phyloP scores from a whole-genome alignment of 352 stramenopile species.

The Globisporangium barbulae region DNA sequence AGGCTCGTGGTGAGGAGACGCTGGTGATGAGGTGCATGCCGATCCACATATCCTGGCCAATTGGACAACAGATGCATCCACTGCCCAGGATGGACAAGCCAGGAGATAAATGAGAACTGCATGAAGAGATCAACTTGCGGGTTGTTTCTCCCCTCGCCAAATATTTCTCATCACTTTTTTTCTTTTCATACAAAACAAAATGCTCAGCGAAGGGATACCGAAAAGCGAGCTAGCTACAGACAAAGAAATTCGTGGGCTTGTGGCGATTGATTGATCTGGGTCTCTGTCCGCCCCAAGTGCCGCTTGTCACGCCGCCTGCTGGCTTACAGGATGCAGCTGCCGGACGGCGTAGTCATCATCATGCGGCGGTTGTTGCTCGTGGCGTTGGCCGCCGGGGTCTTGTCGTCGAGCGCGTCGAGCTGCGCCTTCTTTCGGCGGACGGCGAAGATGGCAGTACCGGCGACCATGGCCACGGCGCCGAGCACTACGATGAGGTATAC shows the following conservation, averaged over 20 bases:
- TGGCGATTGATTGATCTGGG: no score
- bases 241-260: background rate
- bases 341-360: slow-evolving; percentile 48
- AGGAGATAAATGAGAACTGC: no score
- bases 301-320: background rate
- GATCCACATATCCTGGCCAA: no score
- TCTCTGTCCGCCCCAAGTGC: background rate
- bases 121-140: background rate
- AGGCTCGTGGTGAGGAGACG: background rate
- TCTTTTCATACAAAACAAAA: background rate
- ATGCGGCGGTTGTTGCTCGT: slow-evolving; percentile 24
- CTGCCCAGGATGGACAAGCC: no score
- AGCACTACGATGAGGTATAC: slow-evolving; percentile 22
- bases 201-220: background rate
- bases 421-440: slow-evolving; percentile 57
- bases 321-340: slow-evolving; percentile 39
- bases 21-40: no score
- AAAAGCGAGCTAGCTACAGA: background rate
- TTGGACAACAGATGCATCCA: no score
- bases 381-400: slow-evolving; percentile 33
- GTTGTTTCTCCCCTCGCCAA: no score
- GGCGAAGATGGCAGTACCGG: slow-evolving; percentile 37
- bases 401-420: slow-evolving; percentile 56
- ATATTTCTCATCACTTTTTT: background rate
- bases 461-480: slow-evolving; percentile 18